These are phyloP conservation scores for Pueraria montana DNA, from an alignment of 306 rosid genomes.

Conservation along the genomic window DNA sequence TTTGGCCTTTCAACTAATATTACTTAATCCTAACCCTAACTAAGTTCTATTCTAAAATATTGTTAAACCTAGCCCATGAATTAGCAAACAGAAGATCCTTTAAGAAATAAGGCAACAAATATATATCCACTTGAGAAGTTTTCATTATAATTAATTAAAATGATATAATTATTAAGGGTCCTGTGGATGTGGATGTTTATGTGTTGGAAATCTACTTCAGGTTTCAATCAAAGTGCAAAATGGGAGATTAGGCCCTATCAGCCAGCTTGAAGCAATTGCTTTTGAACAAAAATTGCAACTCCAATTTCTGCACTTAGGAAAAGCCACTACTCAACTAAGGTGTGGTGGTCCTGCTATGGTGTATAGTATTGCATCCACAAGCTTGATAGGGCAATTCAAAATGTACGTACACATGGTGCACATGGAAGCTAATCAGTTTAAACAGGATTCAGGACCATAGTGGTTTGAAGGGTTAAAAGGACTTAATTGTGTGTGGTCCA, in stretches of 20 bases:
- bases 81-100: slow-evolving; percentile 5
- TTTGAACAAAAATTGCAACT: neutral
- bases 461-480: slow-evolving; percentile 41
- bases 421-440: slow-evolving; percentile 57
- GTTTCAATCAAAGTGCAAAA: slow-evolving; percentile 36
- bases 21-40: neutral
- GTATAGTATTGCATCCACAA: slow-evolving; percentile 50
- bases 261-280: neutral
- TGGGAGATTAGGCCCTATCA: slow-evolving; percentile 38
- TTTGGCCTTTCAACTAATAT: neutral
- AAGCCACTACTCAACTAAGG: slow-evolving; percentile 35
- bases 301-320: slow-evolving; percentile 26
- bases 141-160: neutral
- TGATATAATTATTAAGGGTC: neutral
- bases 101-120: neutral
- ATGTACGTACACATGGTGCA: slow-evolving; percentile 49
- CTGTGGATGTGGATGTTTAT: neutral
- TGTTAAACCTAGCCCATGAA: neutral
- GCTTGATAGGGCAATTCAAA: slow-evolving; percentile 48
- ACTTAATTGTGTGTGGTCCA: slow-evolving; percentile 69
- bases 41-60: no score
- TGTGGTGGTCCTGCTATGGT: slow-evolving; percentile 58
- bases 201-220: slow-evolving; percentile 40
- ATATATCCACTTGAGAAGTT: neutral
- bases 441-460: slow-evolving; percentile 54